Conservation (phyloP, 83 land plant species). For the Picea abies region DNA sequence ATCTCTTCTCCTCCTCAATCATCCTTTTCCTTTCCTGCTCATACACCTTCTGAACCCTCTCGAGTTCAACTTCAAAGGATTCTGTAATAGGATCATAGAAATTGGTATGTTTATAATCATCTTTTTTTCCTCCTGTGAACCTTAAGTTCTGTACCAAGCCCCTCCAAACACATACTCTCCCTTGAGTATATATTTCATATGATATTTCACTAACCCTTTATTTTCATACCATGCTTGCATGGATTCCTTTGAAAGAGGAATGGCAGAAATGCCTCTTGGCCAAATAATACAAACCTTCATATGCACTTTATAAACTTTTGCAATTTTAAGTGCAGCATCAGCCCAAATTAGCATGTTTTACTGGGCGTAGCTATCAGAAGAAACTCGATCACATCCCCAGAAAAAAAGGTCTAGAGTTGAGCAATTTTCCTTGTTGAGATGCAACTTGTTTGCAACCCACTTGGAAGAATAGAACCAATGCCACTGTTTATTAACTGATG, state of each 20-base stretch:
- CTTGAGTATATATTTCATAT: background rate
- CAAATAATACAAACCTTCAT: slow-evolving; percentile 54
- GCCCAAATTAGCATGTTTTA: slow-evolving; percentile 50
- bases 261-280: slow-evolving; percentile 28
- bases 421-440: slow-evolving; percentile 12
- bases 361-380: slow-evolving; percentile 58
- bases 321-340: slow-evolving; percentile 36
- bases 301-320: slow-evolving; percentile 29
- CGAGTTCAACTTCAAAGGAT: slow-evolving; percentile 96
- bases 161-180: slow-evolving; percentile 18
- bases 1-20: slow-evolving; percentile 56
- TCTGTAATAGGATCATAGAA: slow-evolving; percentile 86
- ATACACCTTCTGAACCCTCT: slow-evolving; percentile 88
- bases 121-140: slow-evolving; percentile 66
- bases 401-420: slow-evolving; percentile 65
- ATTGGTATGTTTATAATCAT: slow-evolving; percentile 49
- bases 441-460: slow-evolving; percentile 37
- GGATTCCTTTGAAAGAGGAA: background rate
- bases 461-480: slow-evolving; percentile 72
- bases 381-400: slow-evolving; percentile 45
- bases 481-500: slow-evolving; percentile 65
- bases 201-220: background rate
- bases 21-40: slow-evolving; percentile 83
- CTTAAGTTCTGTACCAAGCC: slow-evolving; percentile 33
- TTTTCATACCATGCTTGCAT: background rate